Evolutionary conservation across 2,329 filamentous ascomycete genomes (phyloP).

Genomic region (Aspergillus quadrilineatus): DNA sequence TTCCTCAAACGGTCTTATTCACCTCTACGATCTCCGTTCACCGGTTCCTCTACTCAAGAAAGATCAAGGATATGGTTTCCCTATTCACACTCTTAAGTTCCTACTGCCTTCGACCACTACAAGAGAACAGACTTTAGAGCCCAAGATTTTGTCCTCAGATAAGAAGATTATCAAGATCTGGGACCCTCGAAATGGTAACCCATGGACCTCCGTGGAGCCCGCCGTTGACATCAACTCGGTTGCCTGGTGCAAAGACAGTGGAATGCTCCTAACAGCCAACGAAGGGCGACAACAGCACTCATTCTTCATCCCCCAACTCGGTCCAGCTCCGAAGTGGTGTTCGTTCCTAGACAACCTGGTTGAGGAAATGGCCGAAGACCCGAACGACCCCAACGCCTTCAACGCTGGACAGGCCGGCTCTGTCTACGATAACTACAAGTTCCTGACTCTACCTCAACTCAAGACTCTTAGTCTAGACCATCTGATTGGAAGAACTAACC

Average conservation of each 20-base stretch:
- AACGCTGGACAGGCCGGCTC: constrained; percentile 56
- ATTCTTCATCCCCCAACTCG: constrained; percentile 91
- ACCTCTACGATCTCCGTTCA: constrained; percentile 88
- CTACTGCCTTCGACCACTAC: constrained; percentile 65
- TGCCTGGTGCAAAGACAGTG: constrained; percentile 85
- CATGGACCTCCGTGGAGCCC: constrained; percentile 95
- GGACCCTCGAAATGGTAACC: constrained; percentile 76
- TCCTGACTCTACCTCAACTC: constrained; percentile 84
- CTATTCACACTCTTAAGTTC: constrained; percentile 79
- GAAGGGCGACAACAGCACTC: constrained; percentile 93
- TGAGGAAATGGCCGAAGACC: constrained; percentile 93
- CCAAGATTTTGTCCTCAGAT: constrained; percentile 86
- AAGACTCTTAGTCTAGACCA: constrained; percentile 83
- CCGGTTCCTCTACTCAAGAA: constrained; percentile 83
- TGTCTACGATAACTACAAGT: constrained; percentile 99
- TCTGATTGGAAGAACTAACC: constrained; percentile 82
- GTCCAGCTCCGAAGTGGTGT: constrained; percentile 92
- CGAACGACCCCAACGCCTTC: constrained; percentile 60
- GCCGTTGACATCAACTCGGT: constrained; percentile 93
- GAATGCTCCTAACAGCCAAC: constrained; percentile 95
- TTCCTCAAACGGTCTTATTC: constrained; percentile 81
- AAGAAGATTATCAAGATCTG: constrained; percentile 97
- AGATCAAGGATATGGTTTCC: constrained; percentile 92
- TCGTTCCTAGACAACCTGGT: constrained; percentile 96
- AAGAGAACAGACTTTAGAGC: constrained; percentile 64